Evolutionary conservation across 2,329 filamentous ascomycete genomes (phyloP), one percentile per base, ranked within the genome.

Genomic region (Pseudogymnoascus sp.): DNA sequence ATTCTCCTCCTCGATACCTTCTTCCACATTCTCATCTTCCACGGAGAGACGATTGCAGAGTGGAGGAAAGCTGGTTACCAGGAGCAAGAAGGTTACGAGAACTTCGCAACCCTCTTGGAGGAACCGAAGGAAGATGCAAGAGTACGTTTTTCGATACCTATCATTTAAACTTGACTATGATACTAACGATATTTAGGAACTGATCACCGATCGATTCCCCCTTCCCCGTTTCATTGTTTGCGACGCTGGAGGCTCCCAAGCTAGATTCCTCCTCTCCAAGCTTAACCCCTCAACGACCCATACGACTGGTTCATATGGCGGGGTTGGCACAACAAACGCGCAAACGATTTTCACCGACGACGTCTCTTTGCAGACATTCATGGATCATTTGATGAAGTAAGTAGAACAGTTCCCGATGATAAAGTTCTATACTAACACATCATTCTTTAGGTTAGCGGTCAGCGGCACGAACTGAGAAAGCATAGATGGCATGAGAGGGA

Each of bases 341-440:
- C 95, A 99, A 77, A 99, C 95, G 4, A 99, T 99, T 71, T 99
- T 99, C 79, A 99, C 95, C 0, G 95, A 99, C 73, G 95, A 99
- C 76, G 95, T 99, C 62, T 97, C 92, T 62, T 80, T 99, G 73
- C 93, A 97, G 77, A 97, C 93, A 1, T 99, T 99, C 75, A 99
- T 99, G 95, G 95, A 99, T 72, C 93, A 97, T 78, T 81, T 99
- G 75, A 99, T 99, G 95, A 99, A 99, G 91, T 93, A 82, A 78
- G 88, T 82, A 42, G 34, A 25, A 4, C 8, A 31, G 16, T 63
- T 44, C n/a, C 25, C 6, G n/a, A 25, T 36, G n/a, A 56, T 18
- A 25, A 28, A 31, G 18, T 4, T 37, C 5, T 11, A 18, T 38
- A 25, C 18, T 44, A 60, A 40, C 21, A 11, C 25, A 21, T 1